Evolutionary conservation across 1,284 basidiomycete species (phyloP), one percentile per base, ranked within the genome.

Genomic region (Marasmius fiardii): DNA sequence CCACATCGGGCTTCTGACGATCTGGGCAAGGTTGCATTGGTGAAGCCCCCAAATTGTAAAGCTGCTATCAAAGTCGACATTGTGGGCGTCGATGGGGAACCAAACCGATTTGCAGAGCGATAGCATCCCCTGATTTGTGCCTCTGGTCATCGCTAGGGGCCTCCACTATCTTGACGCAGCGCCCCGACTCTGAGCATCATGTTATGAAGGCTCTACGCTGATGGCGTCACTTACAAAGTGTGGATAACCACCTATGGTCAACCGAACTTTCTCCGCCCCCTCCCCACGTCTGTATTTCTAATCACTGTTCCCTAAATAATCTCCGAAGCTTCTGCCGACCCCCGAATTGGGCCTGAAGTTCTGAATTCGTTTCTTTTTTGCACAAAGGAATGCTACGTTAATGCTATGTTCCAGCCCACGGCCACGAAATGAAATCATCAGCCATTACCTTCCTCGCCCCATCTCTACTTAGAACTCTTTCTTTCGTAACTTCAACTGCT

Each of bases 71-170:
- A 57, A 12, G 47, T 43, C 34, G 47, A 33, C 14, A 44, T 50
- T 23, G 28, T 41, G 23, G 31, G 18, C 2, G 23, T 31, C 43
- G 26, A 43, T 20, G 31, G 33, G 24, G 16, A 35, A 14, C 47
- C 24, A 11, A 8, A 16, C 23, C 26, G n/a, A 11, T 31, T 49
- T 33, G 47, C 24, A 49, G 47, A 31, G 31, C 34, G 41, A 45
- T 53, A 45, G 52, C 52, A 33, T 53, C 45, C 23, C n/a, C n/a
- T n/a, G n/a, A n/a, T n/a, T n/a, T n/a, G n/a, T n/a, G 28, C 10
- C 28, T 10, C 4, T 10, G 28, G 28, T 10, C 28, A 31, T 4
- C 28, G 28, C 10, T 31, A 4, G 28, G 28, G 28, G 14, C 39
- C 4, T 41, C 20, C 10, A 8, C 21, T 44, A 44, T 8, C 20